Evolutionary conservation across 345 rosid species (phyloP).

Genomic region (Cardamine chenopodiifolia): DNA sequence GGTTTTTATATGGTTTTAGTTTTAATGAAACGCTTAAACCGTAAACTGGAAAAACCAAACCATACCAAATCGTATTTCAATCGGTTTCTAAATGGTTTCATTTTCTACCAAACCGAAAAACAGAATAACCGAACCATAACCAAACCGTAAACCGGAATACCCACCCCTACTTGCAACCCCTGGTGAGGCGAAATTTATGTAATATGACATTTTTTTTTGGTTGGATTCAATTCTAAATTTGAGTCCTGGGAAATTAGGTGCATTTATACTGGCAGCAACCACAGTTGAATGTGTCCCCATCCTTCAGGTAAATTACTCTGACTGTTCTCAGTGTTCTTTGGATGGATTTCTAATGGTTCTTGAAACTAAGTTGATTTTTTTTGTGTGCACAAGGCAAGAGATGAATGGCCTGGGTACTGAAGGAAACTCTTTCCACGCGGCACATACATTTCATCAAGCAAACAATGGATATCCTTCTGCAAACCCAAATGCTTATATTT

Average conservation of each 20-base stretch:
- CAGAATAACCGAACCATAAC: no score
- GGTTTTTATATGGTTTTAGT: no score
- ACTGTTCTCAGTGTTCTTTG: constrained; percentile 9
- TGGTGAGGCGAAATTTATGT: constrained; percentile 42
- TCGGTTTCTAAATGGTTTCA: no score
- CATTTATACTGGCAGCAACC: constrained; percentile 51
- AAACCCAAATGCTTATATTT: constrained; percentile 43
- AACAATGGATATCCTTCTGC: constrained; percentile 42
- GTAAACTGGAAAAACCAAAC: no score
- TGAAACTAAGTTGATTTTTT: neutral
- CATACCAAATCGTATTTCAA: no score
- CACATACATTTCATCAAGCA: constrained; percentile 39
- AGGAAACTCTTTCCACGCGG: constrained; percentile 29
- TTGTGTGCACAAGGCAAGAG: constrained; percentile 49
- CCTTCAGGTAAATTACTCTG: constrained; percentile 46
- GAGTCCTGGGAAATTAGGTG: constrained; percentile 43
- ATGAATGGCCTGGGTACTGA: constrained; percentile 36
- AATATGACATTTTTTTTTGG: neutral
- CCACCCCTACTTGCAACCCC: constrained; percentile 46
- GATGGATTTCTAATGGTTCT: neutral
- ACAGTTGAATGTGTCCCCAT: constrained; percentile 36
- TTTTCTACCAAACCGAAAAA: no score
- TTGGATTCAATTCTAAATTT: constrained; percentile 26
- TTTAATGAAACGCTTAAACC: no score
- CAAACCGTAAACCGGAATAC: no score